A percentile compares a stretch with the other conserved stretches of the same genome.
These are phyloP conservation scores for Termitomyces sp. DNA, from an alignment of 768 basidiomycete genomes.

Conservation along the genomic window DNA sequence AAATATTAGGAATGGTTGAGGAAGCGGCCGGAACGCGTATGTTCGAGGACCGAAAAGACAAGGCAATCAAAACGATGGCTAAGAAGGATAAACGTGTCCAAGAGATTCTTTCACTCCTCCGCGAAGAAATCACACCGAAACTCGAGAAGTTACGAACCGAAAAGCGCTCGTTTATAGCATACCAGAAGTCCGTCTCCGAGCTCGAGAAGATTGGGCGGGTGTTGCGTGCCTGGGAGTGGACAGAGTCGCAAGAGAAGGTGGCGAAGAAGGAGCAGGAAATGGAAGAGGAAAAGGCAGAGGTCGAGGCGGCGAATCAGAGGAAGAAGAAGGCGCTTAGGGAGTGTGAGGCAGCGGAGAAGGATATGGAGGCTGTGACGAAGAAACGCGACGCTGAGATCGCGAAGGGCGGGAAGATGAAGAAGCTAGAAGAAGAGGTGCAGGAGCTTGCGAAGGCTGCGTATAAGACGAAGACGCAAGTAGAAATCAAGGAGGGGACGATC, in stretches of 20 bases:
- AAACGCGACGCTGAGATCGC: conserved; percentile 83
- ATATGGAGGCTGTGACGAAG: conserved; percentile 60
- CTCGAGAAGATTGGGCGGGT: conserved; percentile 82
- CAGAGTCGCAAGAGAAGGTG: conserved; percentile 49
- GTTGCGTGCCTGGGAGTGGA: conserved; percentile 89
- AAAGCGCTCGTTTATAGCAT: conserved; percentile 85
- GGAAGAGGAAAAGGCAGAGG: conserved; percentile 43
- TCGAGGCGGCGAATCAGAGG: conserved; percentile 39
- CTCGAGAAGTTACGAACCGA: conserved; percentile 86
- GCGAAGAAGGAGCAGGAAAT: conserved; percentile 56
- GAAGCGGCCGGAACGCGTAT: conserved; percentile 98
- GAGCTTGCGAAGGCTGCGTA: conserved; percentile 76
- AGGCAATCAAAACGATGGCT: conserved; percentile 91
- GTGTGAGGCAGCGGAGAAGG: conserved; percentile 61
- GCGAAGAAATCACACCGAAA: conserved; percentile 93
- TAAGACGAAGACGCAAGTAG: conserved; percentile 81
- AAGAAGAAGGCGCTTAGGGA: conserved; percentile 52
- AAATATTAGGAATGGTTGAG: conserved; percentile 97
- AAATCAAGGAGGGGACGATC: conserved; percentile 73
- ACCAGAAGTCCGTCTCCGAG: conserved; percentile 85
- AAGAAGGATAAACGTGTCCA: conserved; percentile 97
- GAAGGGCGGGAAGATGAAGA: conserved; percentile 91
- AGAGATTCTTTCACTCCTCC: conserved; percentile 75
- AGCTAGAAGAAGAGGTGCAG: conserved; percentile 75
- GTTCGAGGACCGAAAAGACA: conserved; percentile 99